Percentiles rank a stretch among this genome's conserved stretches.
Evolutionary conservation across 768 basidiomycete genomes (phyloP).

Genomic region (Royoungia palumana): DNA sequence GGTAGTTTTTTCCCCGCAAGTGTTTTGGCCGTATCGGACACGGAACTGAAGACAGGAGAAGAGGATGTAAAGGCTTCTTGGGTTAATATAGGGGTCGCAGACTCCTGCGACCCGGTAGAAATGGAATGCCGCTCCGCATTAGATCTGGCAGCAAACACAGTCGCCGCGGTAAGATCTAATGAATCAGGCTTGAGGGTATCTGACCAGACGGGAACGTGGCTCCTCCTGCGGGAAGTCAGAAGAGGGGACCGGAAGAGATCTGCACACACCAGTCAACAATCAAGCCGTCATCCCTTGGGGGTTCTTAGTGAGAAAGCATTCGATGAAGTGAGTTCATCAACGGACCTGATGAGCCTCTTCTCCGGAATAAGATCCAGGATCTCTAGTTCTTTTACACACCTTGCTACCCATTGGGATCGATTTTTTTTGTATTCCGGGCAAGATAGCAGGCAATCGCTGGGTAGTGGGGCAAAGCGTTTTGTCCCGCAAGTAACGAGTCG

Average conservation of each 20-base stretch:
- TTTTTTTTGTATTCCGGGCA: conserved; percentile 18
- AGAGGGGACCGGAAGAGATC: background rate
- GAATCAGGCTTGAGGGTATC: conserved; percentile 28
- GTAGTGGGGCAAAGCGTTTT: conserved; percentile 29
- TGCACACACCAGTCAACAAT: conserved; percentile 27
- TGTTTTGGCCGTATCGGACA: background rate
- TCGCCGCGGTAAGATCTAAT: conserved; percentile 28
- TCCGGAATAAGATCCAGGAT: conserved; percentile 19
- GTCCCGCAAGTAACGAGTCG: conserved; percentile 24
- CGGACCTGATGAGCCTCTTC: conserved; percentile 29
- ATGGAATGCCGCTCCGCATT: conserved; percentile 19
- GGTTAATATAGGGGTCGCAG: background rate
- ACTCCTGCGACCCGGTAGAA: background rate
- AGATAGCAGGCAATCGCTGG: conserved; percentile 22
- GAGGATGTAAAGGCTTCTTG: background rate
- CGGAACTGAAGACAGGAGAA: background rate
- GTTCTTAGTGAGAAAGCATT: background rate
- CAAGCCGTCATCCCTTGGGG: conserved; percentile 27
- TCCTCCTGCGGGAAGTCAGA: conserved; percentile 22
- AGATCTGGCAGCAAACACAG: conserved; percentile 21
- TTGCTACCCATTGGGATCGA: conserved; percentile 20
- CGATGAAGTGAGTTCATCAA: background rate
- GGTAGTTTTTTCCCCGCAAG: conserved; percentile 14
- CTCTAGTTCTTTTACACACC: conserved; percentile 18
- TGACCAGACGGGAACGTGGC: conserved; percentile 30